Percentiles rank a stretch among this genome's conserved stretches.
phyloP scores from a whole-genome alignment of 345 rosid genomes.

The Eucalyptus rudis region DNA sequence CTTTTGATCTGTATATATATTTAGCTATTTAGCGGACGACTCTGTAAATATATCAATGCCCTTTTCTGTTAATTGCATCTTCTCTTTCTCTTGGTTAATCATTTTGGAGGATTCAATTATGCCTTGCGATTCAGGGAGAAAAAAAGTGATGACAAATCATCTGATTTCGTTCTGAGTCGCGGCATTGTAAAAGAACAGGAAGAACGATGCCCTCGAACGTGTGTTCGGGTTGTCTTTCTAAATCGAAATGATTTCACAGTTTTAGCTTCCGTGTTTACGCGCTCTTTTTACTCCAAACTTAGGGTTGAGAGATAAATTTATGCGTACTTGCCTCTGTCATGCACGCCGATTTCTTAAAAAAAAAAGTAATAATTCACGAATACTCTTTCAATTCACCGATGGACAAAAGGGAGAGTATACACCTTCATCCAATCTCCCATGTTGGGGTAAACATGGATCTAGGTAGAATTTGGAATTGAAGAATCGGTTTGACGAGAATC shows the following conservation, averaged over 20 bases:
- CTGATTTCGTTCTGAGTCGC: neutral
- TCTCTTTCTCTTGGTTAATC: neutral
- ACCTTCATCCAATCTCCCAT: neutral
- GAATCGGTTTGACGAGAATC: no score
- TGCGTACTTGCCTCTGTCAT: neutral
- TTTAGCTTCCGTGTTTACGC: neutral
- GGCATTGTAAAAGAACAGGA: neutral
- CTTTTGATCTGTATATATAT: slow-evolving; percentile 19
- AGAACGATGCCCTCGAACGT: neutral
- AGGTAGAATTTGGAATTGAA: no score
- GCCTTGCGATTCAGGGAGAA: neutral
- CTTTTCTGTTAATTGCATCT: neutral
- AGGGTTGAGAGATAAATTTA: neutral
- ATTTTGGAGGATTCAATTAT: neutral
- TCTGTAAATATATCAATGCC: neutral
- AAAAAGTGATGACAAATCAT: neutral
- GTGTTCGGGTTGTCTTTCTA: neutral
- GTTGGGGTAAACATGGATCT: neutral
- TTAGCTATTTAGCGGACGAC: slow-evolving; percentile 1
- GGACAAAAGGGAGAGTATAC: neutral
- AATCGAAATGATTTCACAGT: neutral
- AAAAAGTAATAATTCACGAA: neutral
- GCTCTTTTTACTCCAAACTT: neutral
- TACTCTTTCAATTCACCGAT: neutral
- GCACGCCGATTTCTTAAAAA: neutral